phyloP scores from a whole-genome alignment of 441 rosid genomes.

The Populus tomentosa region DNA sequence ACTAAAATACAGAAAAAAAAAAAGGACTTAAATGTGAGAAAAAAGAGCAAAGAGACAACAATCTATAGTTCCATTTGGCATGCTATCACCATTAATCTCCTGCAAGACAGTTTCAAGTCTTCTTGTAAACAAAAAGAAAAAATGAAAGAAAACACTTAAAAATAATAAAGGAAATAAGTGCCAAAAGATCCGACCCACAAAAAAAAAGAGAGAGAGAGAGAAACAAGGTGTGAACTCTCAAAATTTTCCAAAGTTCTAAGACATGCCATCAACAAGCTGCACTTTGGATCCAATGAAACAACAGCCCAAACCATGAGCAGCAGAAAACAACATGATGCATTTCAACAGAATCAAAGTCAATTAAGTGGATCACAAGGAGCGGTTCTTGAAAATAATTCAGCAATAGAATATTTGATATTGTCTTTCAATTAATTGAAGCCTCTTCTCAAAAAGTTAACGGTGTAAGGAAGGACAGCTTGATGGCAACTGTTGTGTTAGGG shows the following conservation, averaged over 20 bases:
- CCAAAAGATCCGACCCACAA: too few relatives aligned
- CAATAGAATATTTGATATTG: background rate
- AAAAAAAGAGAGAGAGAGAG: too few relatives aligned
- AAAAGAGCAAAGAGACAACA: background rate
- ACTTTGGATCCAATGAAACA: background rate
- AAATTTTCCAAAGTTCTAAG: background rate
- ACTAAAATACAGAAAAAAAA: background rate
- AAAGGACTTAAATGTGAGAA: conserved; percentile 2
- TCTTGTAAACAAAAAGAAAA: background rate
- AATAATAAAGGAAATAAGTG: background rate
- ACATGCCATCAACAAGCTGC: background rate
- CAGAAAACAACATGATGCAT: background rate
- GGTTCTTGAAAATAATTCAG: background rate
- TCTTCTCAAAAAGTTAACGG: background rate
- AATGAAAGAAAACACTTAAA: background rate
- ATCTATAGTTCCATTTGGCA: background rate
- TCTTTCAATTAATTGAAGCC: background rate
- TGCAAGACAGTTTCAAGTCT: background rate
- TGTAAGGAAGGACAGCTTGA: background rate
- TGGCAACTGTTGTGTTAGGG: background rate
- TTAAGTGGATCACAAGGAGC: background rate
- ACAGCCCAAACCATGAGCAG: background rate
- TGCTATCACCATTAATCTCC: background rate
- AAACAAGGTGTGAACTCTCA: background rate
- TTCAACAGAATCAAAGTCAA: background rate